These are phyloP conservation scores for Ophiostoma triangulosporum DNA, from an alignment of 2,329 filamentous ascomycete species.

Conservation along the genomic window DNA sequence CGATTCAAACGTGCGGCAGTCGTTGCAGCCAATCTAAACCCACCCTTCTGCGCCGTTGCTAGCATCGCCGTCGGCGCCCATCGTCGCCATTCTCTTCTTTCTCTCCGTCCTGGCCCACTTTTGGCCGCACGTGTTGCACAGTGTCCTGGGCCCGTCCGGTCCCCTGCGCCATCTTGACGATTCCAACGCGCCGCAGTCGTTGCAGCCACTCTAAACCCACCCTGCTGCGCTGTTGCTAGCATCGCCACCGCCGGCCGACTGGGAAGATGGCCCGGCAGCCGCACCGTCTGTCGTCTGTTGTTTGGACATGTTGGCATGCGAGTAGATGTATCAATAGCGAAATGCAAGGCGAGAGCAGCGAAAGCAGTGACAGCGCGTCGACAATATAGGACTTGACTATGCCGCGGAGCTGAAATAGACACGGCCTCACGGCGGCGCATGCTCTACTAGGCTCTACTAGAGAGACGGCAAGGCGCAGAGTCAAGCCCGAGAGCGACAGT, in stretches of 20 bases:
- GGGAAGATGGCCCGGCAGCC: not conserved
- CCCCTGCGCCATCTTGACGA: conserved; percentile 95
- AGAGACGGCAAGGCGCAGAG: not conserved
- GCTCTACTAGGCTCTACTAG: not conserved
- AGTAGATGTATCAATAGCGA: not conserved
- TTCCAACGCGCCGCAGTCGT: conserved; percentile 85
- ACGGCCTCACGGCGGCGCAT: not conserved
- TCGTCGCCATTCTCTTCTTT: conserved; percentile 30
- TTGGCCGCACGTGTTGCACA: conserved; percentile 87
- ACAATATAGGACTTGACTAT: not conserved
- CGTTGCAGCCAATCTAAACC: too few relatives aligned
- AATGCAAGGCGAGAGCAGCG: not conserved
- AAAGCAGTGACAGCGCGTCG: not conserved
- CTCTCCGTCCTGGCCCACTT: conserved; percentile 72
- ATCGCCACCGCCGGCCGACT: not conserved
- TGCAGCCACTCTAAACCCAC: conserved; percentile 89
- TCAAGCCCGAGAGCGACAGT: not conserved
- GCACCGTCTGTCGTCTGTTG: not conserved
- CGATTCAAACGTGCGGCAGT: too few relatives aligned
- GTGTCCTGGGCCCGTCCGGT: conserved; percentile 79
- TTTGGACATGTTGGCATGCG: not conserved
- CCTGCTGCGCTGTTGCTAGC: conserved; percentile 38
- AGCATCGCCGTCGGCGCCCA: too few relatives aligned
- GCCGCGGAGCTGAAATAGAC: not conserved
- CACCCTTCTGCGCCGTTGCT: too few relatives aligned